A percentile compares a stretch with the other conserved stretches of the same genome.
Evolutionary conservation across 2,329 filamentous ascomycete genomes (phyloP).

Genomic region (Blastomyces silverae): DNA sequence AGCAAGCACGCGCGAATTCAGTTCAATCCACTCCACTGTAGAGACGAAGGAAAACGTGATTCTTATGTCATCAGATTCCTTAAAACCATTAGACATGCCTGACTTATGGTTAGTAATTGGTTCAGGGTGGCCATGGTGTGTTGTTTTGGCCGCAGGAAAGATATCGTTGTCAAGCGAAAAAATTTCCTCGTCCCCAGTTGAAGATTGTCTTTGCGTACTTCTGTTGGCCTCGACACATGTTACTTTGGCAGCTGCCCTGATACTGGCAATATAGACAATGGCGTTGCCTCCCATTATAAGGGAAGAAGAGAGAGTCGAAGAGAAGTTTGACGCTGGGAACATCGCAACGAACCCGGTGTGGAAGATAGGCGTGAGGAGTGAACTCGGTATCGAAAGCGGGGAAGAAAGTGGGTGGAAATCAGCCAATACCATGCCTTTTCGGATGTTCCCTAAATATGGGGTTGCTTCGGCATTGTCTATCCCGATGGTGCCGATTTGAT

Average conservation of each 20-base stretch:
- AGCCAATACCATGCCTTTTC: slow-evolving; percentile 78
- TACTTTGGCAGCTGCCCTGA: slow-evolving; percentile 73
- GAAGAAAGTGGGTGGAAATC: slow-evolving; percentile 47
- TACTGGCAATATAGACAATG: slow-evolving; percentile 80
- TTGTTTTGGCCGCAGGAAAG: not conserved
- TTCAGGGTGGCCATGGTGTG: slow-evolving; percentile 11
- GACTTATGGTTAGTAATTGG: slow-evolving; percentile 25
- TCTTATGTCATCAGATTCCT: slow-evolving; percentile 30
- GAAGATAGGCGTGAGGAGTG: slow-evolving; percentile 30
- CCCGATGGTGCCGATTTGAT: slow-evolving; percentile 86
- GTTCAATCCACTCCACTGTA: slow-evolving; percentile 52
- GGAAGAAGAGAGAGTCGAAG: slow-evolving; percentile 41
- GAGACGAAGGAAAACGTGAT: slow-evolving; percentile 54
- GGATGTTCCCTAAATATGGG: slow-evolving; percentile 39
- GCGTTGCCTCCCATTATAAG: slow-evolving; percentile 50
- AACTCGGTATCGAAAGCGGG: slow-evolving; percentile 27
- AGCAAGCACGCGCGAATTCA: slow-evolving; percentile 52
- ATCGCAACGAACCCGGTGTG: slow-evolving; percentile 64
- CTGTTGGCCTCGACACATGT: slow-evolving; percentile 46
- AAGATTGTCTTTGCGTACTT: slow-evolving; percentile 25
- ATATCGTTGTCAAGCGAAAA: slow-evolving; percentile 38
- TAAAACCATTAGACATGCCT: not conserved
- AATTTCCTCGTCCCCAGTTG: slow-evolving; percentile 36
- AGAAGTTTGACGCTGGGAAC: slow-evolving; percentile 57
- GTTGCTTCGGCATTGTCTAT: slow-evolving; percentile 46